Evolutionary conservation across 2,329 filamentous ascomycete genomes (phyloP), one percentile per base, ranked within the genome.

Genomic region (Periconia sp.): DNA sequence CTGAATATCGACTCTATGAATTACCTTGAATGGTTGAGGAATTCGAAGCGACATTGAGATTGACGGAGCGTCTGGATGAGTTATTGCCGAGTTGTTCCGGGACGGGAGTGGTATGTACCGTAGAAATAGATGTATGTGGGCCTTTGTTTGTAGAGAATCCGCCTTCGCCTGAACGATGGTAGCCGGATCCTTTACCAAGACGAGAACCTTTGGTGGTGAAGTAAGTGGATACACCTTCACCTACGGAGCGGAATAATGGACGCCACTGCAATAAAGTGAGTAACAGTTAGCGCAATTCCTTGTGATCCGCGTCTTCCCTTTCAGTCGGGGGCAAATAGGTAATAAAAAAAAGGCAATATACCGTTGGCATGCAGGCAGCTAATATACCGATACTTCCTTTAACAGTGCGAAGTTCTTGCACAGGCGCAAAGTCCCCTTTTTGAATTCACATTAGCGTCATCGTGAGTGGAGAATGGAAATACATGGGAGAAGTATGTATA

Each of bases 341-440:
- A 27, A 8, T 27, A 27, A 27, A n/a, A n/a, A 11, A n/a, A 5
- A 11, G 5, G 15, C n/a, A n/a, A 37, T 11, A n/a, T 37, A 37
- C 33, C 23, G 57, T 60, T 11, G 57, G 57, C 53, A 58, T 56
- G 49, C 57, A 60, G 45, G 55, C 57, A 14, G 55, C 57, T 1
- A 60, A 47, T 45, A 60, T 54, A n/a, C 33, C 33, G 33, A 13
- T 30, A n/a, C 33, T 19, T 47, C 45, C 30, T 49, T 60, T 55
- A 27, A 57, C 13, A 20, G 57, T 47, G 23, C 31, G 45, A 18
- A 60, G 53, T 1, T 40, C 17, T 18, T 41, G 23, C 14, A 60
- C 54, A 17, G 50, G 45, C 2, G 46, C 41, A 48, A 44, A 55
- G 45, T 60, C 48, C 56, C 56, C 56, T 58, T 37, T 6, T n/a